phyloP scores from a whole-genome alignment of 163 green algal genomes.

The Coccomyxa subellipsoidea region DNA sequence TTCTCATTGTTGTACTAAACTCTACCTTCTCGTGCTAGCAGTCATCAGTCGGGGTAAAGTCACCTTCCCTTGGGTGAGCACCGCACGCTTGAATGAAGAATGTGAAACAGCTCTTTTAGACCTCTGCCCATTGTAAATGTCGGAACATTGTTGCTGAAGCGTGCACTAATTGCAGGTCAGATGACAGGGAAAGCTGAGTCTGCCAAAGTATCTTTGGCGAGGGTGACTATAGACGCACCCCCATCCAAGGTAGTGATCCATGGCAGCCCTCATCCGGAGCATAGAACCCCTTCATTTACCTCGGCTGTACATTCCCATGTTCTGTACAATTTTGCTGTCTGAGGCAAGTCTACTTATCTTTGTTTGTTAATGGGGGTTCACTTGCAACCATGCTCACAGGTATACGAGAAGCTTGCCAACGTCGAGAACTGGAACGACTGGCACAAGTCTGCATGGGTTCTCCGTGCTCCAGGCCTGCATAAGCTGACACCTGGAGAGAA shows the following conservation, averaged over 20 bases:
- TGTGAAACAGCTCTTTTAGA: not conserved
- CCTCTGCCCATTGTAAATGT: not conserved
- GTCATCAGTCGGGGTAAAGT: no score
- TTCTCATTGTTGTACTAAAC: no score
- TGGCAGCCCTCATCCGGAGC: no score
- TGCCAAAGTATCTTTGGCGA: not conserved
- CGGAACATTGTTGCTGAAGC: no score
- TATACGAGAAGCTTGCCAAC: not conserved
- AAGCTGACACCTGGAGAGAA: not conserved
- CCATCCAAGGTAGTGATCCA: not conserved
- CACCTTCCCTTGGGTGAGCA: no score
- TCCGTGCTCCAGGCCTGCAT: not conserved
- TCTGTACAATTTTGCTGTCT: not conserved
- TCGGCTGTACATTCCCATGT: not conserved
- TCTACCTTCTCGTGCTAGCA: no score
- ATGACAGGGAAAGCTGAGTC: slow-evolving; percentile 1
- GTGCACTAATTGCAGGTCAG: not conserved
- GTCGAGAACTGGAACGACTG: not conserved
- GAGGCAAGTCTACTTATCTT: no score
- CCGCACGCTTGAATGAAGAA: no score
- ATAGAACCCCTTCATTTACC: no score
- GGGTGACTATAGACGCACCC: not conserved
- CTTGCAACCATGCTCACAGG: not conserved
- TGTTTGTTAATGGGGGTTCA: not conserved
- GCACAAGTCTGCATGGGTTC: slow-evolving; percentile 3